Evolutionary conservation across 1,139 yeast species (phyloP), one percentile per base, ranked within the genome.

Genomic region (Arxiozyma slooffiae): DNA sequence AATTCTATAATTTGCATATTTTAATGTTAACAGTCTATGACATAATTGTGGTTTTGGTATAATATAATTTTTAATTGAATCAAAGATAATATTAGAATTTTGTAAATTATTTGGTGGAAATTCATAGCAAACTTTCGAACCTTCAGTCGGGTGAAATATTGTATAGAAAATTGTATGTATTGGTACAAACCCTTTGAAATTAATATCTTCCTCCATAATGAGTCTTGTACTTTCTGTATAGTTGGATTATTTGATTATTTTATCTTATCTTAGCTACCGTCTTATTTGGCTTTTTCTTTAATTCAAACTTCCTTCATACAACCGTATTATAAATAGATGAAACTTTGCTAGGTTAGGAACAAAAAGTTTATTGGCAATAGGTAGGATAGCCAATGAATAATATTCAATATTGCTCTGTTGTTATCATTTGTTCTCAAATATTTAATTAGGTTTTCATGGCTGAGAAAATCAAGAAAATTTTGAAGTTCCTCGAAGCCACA

Each of bases 1-100:
- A 3, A 92, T 80, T 53, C 89, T 73, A 62, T 78, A 85, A 50
- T 80, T 77, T 40, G 80, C 83, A 52, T 82, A 79, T 59, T 86
- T 83, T 57, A 89, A 75, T 1, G 94, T 78, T 17, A 94, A 76
- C 38, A 92, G 72, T 53, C 84, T 77, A 65, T 92, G 88, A 67
- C 97, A 92, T 40, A 94, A 73, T 50, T 84, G 89, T 0, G 96
- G 92, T 63, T 92, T 92, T 6, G 99, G 99, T 34, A 92, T 90
- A 47, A 92, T 80, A 64, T 87, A 92, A 71, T 88, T 90, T 63
- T 87, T 87, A 44, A 94, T 82, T 2, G 86, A 76, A 63, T 88
- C 95, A 67, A 94, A 92, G 60, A 86, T 82, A 62, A 90, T 81
- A 37, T 85, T 69, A 40, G 79, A 76, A 41, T 71, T 67, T 9